A percentile compares a stretch with the other conserved stretches of the same genome.
Conservation (phyloP, 495 filamentous ascomycete species). For the Daldinia bambusicola region DNA sequence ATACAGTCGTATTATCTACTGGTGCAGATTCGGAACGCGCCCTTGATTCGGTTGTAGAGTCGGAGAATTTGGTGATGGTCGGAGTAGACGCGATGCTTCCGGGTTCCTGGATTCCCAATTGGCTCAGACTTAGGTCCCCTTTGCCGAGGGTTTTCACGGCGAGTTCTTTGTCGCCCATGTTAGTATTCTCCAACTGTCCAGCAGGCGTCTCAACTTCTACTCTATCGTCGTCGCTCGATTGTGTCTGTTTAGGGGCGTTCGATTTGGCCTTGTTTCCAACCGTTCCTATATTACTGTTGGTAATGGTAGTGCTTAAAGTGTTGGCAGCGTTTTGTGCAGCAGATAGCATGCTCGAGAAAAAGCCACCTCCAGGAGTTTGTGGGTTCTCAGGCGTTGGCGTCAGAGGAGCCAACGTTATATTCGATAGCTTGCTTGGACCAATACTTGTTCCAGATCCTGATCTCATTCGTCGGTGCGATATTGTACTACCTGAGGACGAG, state of each 20-base stretch:
- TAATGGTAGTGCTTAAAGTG: constrained; percentile 80
- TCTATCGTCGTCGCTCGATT: constrained; percentile 50
- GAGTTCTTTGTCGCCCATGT: constrained; percentile 68
- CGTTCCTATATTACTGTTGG: constrained; percentile 64
- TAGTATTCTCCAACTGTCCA: constrained; percentile 48
- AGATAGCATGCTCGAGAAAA: constrained; percentile 93
- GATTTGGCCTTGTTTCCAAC: constrained; percentile 54
- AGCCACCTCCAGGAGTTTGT: constrained; percentile 66
- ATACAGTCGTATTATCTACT: constrained; percentile 42
- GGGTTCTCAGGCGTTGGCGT: constrained; percentile 73
- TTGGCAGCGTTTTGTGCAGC: constrained; percentile 95
- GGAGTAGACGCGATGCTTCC: constrained; percentile 56
- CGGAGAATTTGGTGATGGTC: constrained; percentile 55
- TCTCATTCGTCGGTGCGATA: constrained; percentile 64
- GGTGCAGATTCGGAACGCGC: constrained; percentile 59
- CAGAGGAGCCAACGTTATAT: constrained; percentile 74
- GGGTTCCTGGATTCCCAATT: constrained; percentile 74
- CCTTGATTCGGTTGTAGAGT: constrained; percentile 50
- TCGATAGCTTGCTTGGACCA: constrained; percentile 90
- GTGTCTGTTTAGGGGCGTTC: constrained; percentile 49
- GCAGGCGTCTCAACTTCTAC: constrained; percentile 61
- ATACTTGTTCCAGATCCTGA: constrained; percentile 72
- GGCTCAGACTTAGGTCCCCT: constrained; percentile 87
- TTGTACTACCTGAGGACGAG: constrained; percentile 72
- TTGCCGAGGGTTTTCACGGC: constrained; percentile 90